A percentile compares a stretch with the other conserved stretches of the same genome.
Conservation (phyloP, 192 early-diverging fungal genomes). For the Tieghemiomyces parasiticus region DNA sequence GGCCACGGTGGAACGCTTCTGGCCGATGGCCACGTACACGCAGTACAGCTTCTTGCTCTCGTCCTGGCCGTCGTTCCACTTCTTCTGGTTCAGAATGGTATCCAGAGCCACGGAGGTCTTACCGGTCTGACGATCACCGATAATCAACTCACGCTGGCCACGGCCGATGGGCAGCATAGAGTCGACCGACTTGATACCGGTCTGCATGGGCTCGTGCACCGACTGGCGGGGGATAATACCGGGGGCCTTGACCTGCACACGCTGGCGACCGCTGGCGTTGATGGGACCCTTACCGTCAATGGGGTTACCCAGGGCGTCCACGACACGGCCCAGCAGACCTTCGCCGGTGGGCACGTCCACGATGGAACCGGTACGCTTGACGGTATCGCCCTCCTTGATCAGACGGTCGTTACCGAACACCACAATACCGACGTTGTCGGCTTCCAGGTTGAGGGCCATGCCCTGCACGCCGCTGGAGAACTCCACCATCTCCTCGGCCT, state of each 20-base stretch:
- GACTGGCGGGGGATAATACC: slow-evolving; percentile 99
- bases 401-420: slow-evolving; percentile 99
- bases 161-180: slow-evolving; percentile 99
- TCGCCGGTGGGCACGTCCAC: slow-evolving; percentile 96
- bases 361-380: slow-evolving; percentile 97
- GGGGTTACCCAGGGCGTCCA: slow-evolving; percentile 98
- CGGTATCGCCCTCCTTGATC: slow-evolving; percentile 99
- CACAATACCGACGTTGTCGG: slow-evolving; percentile 99
- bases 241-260: slow-evolving; percentile 99
- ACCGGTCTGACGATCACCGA: slow-evolving; percentile 99
- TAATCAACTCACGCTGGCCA: slow-evolving; percentile 99
- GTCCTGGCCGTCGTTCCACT: slow-evolving; percentile 89
- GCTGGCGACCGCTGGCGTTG: slow-evolving; percentile 64
- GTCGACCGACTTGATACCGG: slow-evolving; percentile 99
- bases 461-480: slow-evolving; percentile 99
- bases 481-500: slow-evolving; percentile 99
- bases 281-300: slow-evolving; percentile 99
- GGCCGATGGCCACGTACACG: slow-evolving; percentile 98
- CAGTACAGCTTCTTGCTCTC: slow-evolving; percentile 99
- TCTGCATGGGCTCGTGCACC: slow-evolving; percentile 99
- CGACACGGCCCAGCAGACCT: slow-evolving; percentile 93
- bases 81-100: slow-evolving; percentile 99
- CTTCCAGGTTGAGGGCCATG: slow-evolving; percentile 99
- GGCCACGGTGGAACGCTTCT: slow-evolving; percentile 98
- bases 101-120: slow-evolving; percentile 98